Base-by-base conservation (phyloP, 2,329 filamentous ascomycete genomes). In the Ascochyta viciae-villosae region DNA sequence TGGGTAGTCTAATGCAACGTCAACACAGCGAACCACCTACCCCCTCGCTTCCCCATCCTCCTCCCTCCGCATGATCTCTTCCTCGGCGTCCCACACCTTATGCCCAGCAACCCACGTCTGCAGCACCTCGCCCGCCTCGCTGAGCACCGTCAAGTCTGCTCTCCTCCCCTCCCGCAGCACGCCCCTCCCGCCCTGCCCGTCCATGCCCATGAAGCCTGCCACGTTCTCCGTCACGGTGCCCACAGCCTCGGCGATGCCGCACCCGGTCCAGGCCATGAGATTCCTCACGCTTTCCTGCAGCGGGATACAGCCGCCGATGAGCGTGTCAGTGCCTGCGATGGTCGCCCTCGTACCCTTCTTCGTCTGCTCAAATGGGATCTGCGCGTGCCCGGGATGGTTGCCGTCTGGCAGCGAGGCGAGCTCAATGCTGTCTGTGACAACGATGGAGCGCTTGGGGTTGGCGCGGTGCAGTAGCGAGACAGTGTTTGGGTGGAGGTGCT, bases 371-470 rank as follows among this genome's bases (percentile, higher is more conserved):
- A 75, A 74, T 1, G 80, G 76, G 19, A 85, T 83, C 61, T 85
- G 83, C 1, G 80, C 72, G 58, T 85, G 80, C 0, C 81, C 81
- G 0, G 81, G 79, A 57, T 85, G 80, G 0, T 77, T 75, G 0
- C 82, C 83, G 49, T 85, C 80, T 0, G 78, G 74, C 1, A 85
- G 72, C 7, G 81, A 81, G 9, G 81, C 80, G 3, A 85, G 76
- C 63, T 85, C 83, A 60, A 84, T 83, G 49, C 76, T 79, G 67
- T 85, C 83, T 1, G 82, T 84, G 55, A 84, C 78, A 41, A 84
- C 68, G 43, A 85, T 81, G 57, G 80, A 80, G 54, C 79, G 78
- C 13, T 67, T 58, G 1, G 81, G 81, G 29, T 79, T 78, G 2
- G 79, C 68, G 22, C 77, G 76, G 65, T 82, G 79, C 3, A 83